phyloP scores from a whole-genome alignment of 2,329 filamentous ascomycete genomes.

The Ascochyta lentis region DNA sequence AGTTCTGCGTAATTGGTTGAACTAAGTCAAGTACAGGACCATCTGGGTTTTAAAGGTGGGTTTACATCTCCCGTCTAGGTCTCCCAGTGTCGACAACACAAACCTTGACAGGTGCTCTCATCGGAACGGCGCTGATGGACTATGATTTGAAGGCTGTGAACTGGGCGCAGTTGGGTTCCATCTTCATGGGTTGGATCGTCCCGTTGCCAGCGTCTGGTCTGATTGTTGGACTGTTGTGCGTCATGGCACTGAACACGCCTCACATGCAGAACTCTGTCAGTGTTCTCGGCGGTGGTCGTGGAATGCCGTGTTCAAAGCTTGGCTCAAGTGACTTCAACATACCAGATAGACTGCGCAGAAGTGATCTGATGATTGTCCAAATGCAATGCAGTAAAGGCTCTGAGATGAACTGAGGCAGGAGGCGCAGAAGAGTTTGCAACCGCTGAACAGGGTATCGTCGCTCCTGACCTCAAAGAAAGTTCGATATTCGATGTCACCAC shows the following conservation, averaged over 20 bases:
- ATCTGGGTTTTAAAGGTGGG: background rate
- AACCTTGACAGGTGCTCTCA: constrained; percentile 50
- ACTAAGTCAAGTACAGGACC: background rate
- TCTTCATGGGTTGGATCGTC: constrained; percentile 52
- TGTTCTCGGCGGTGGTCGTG: background rate
- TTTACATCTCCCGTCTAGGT: constrained; percentile 60
- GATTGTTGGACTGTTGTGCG: constrained; percentile 49
- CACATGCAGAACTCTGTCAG: constrained; percentile 32
- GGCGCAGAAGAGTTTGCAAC: too few relatives aligned
- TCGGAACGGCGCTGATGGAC: constrained; percentile 40
- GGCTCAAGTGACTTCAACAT: background rate
- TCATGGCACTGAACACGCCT: constrained; percentile 53
- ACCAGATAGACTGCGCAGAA: background rate
- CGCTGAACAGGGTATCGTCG: background rate
- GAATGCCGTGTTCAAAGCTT: background rate
- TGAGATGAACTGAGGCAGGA: background rate
- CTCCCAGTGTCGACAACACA: constrained; percentile 71
- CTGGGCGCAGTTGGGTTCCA: constrained; percentile 51
- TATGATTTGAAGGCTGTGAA: constrained; percentile 50
- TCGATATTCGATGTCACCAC: background rate
- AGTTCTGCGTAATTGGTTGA: background rate
- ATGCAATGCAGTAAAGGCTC: background rate
- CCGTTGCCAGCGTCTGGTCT: constrained; percentile 53
- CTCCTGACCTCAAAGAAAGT: background rate
- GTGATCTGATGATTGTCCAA: background rate